phyloP scores from a whole-genome alignment of 2,329 filamentous ascomycete species.

The Kalmusia sp. region DNA sequence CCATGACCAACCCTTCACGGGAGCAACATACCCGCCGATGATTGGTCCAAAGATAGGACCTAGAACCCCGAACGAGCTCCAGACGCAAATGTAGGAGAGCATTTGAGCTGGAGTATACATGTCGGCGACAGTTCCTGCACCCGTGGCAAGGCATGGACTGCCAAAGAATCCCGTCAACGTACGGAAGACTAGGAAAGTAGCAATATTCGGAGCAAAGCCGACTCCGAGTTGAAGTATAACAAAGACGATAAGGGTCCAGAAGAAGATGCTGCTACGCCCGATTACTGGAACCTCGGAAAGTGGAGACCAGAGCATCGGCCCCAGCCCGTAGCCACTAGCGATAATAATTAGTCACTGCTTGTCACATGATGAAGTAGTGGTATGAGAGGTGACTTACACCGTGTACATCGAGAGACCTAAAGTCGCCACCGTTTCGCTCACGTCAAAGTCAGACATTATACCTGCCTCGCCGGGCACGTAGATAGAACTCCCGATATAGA shows the following conservation, averaged over 20 bases:
- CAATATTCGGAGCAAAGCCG: conserved; percentile 64
- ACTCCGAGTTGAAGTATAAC: conserved; percentile 70
- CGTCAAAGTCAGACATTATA: conserved; percentile 58
- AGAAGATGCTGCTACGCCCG: conserved; percentile 51
- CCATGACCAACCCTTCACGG: conserved; percentile 32
- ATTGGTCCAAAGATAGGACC: conserved; percentile 35
- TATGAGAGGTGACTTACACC: conserved; percentile 43
- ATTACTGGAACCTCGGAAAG: conserved; percentile 63
- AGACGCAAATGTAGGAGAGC: conserved; percentile 43
- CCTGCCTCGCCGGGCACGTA: conserved; percentile 49
- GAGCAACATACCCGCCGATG: conserved; percentile 29
- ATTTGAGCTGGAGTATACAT: conserved; percentile 41
- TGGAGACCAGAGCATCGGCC: conserved; percentile 59
- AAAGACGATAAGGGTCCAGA: conserved; percentile 68
- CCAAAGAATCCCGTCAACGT: conserved; percentile 36
- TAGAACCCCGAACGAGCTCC: conserved; percentile 40
- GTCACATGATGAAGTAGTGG: neutral
- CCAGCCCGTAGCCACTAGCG: conserved; percentile 63
- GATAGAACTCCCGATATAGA: conserved; percentile 57
- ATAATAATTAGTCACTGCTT: neutral
- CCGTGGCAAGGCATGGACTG: conserved; percentile 31
- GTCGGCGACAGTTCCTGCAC: conserved; percentile 30
- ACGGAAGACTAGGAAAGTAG: conserved; percentile 62
- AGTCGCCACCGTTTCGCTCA: conserved; percentile 67
- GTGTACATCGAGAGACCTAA: conserved; percentile 82